Conservation (phyloP, 352 stramenopile genomes). For the Thalassiosira mediterranea region DNA sequence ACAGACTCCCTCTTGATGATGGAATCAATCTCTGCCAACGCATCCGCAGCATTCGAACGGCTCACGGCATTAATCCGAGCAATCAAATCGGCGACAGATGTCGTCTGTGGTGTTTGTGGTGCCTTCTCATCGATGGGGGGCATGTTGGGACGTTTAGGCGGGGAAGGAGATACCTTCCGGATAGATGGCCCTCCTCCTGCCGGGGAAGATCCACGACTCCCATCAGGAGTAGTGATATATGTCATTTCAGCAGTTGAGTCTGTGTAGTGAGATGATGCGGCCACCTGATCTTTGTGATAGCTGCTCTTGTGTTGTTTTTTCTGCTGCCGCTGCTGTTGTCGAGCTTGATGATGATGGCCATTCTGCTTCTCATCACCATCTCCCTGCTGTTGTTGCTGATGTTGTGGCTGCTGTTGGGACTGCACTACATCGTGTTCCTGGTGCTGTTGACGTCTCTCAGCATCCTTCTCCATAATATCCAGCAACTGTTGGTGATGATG, state of each 20-base stretch:
- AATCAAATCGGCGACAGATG: constrained; percentile 62
- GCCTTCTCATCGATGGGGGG: constrained; percentile 38
- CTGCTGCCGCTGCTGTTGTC: constrained; percentile 4
- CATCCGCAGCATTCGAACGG: constrained; percentile 64
- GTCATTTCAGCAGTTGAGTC: constrained; percentile 56
- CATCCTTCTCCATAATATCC: neutral
- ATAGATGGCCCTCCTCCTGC: constrained; percentile 4
- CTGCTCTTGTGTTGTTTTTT: constrained; percentile 6
- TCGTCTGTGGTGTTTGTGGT: constrained; percentile 10
- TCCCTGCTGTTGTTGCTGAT: neutral
- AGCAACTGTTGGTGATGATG: neutral
- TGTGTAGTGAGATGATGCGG: constrained; percentile 47
- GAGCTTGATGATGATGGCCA: neutral
- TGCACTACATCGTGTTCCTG: neutral
- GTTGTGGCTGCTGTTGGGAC: neutral
- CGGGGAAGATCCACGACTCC: constrained; percentile 36
- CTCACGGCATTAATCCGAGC: constrained; percentile 68
- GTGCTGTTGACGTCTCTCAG: neutral
- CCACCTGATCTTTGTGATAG: constrained; percentile 10
- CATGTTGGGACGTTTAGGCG: constrained; percentile 9
- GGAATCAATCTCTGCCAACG: constrained; percentile 76
- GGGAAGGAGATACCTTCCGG: constrained; percentile 7
- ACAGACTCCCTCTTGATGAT: constrained; percentile 66
- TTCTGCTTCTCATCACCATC: neutral
- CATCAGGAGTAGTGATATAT: constrained; percentile 28